Percentiles rank a stretch among this genome's conserved stretches.
phyloP scores from a whole-genome alignment of 2,329 filamentous ascomycete genomes.

The Pseudocercospora musae region DNA sequence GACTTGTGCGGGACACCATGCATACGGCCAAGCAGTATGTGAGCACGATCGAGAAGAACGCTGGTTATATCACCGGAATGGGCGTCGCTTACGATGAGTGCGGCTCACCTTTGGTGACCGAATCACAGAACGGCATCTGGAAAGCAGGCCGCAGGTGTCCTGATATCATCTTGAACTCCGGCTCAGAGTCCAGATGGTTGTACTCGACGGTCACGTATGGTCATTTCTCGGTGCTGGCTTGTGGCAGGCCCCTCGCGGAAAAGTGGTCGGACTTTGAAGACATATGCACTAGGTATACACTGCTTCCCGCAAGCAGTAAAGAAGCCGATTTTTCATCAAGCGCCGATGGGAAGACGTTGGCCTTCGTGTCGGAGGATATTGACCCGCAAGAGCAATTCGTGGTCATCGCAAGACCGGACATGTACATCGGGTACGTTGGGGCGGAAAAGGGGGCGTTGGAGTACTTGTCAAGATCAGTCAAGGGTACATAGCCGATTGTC shows the following conservation, averaged over 20 bases:
- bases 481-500: not conserved
- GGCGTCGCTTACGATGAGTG: conserved; percentile 6
- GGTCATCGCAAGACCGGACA: conserved; percentile 8
- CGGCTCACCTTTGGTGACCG: not conserved
- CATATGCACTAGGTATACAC: not conserved
- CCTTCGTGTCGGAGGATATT: not conserved
- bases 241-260: not conserved
- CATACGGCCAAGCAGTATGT: conserved; percentile 13
- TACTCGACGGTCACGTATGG: conserved; percentile 6
- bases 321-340: not conserved
- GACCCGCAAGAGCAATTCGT: not conserved
- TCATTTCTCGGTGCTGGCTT: conserved; percentile 4
- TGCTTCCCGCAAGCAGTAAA: not conserved
- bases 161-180: not conserved
- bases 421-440: conserved; percentile 14
- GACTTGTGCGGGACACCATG: conserved; percentile 10
- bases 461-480: not conserved
- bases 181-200: not conserved
- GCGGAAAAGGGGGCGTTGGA: not conserved
- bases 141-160: conserved; percentile 9
- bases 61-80: conserved; percentile 13
- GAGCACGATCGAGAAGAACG: conserved; percentile 12
- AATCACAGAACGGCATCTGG: conserved; percentile 7
- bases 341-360: not conserved
- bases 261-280: not conserved